Evolutionary conservation across 352 stramenopile genomes (phyloP).

Genomic region (Globisporangium middletonii): DNA sequence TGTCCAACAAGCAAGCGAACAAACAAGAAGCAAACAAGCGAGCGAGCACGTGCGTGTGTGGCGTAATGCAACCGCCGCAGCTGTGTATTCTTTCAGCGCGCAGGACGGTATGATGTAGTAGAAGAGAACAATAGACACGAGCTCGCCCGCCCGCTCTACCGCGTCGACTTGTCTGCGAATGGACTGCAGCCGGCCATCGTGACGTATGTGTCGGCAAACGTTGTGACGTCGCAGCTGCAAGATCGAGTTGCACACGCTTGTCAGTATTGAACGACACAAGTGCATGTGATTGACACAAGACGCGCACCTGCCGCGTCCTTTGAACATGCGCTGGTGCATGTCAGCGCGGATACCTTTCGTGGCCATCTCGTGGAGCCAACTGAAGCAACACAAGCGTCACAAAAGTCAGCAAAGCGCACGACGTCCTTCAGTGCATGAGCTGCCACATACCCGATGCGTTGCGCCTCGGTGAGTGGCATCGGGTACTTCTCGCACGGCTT

Average conservation of each 20-base stretch:
- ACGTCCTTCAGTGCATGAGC: neutral
- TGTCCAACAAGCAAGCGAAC: no score
- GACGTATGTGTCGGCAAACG: conserved; percentile 80
- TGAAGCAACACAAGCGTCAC: conserved; percentile 4
- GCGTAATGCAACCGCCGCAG: no score
- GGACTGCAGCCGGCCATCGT: conserved; percentile 82
- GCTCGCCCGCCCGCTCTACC: conserved; percentile 25
- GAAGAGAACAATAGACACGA: conserved; percentile 11
- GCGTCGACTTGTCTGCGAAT: conserved; percentile 81
- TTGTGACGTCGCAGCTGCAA: conserved; percentile 71
- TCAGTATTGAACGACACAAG: neutral
- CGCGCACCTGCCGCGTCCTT: conserved; percentile 63
- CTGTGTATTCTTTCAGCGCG: no score
- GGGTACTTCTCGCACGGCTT: conserved; percentile 59
- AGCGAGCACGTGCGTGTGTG: no score
- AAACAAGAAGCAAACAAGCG: no score
- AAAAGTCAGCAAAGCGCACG: neutral
- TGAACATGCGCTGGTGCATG: conserved; percentile 80
- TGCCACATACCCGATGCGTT: conserved; percentile 50
- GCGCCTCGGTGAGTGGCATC: conserved; percentile 67
- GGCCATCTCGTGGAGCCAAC: conserved; percentile 72
- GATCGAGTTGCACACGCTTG: conserved; percentile 4
- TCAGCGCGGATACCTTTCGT: conserved; percentile 58
- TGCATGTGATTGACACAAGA: neutral
- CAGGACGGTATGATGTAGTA: conserved; percentile 5